Conservation (phyloP, 768 basidiomycete genomes). For the Boletus rufocinnamomeus region DNA sequence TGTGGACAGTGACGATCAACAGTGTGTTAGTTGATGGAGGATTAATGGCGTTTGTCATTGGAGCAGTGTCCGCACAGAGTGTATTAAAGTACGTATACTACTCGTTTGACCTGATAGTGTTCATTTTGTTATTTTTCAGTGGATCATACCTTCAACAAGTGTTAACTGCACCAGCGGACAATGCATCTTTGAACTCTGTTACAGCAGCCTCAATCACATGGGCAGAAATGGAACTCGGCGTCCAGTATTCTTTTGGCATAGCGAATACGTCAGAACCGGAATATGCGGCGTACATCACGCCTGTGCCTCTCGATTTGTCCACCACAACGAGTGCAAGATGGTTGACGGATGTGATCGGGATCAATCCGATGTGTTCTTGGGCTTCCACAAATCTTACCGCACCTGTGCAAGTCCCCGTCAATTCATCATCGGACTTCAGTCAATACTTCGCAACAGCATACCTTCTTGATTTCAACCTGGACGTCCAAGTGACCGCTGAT, state of each 20-base stretch:
- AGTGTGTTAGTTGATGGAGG: constrained; percentile 25
- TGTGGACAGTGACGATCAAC: constrained; percentile 20
- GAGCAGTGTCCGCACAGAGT: constrained; percentile 24
- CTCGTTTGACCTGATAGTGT: background rate
- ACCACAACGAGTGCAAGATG: constrained; percentile 26
- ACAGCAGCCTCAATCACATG: constrained; percentile 26
- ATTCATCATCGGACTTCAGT: background rate
- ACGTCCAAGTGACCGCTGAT: constrained; percentile 5
- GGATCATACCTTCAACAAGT: background rate
- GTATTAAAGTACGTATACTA: constrained; percentile 26
- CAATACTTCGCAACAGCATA: constrained; percentile 13
- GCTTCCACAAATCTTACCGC: constrained; percentile 28
- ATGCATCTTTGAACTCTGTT: constrained; percentile 11
- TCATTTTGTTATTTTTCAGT: constrained; percentile 10
- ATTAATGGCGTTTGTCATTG: constrained; percentile 27
- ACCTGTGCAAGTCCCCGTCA: constrained; percentile 14
- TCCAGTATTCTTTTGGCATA: constrained; percentile 27
- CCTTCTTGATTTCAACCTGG: constrained; percentile 21
- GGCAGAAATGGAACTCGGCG: constrained; percentile 28
- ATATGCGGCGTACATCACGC: constrained; percentile 22
- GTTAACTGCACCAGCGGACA: constrained; percentile 5
- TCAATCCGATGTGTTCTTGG: constrained; percentile 33
- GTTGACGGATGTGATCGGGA: constrained; percentile 30
- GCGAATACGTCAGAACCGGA: constrained; percentile 16
- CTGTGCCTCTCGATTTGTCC: constrained; percentile 21